A percentile compares a stretch with the other conserved stretches of the same genome.
phyloP scores from a whole-genome alignment of 2,329 filamentous ascomycete genomes.

The Neofusicoccum sp. region DNA sequence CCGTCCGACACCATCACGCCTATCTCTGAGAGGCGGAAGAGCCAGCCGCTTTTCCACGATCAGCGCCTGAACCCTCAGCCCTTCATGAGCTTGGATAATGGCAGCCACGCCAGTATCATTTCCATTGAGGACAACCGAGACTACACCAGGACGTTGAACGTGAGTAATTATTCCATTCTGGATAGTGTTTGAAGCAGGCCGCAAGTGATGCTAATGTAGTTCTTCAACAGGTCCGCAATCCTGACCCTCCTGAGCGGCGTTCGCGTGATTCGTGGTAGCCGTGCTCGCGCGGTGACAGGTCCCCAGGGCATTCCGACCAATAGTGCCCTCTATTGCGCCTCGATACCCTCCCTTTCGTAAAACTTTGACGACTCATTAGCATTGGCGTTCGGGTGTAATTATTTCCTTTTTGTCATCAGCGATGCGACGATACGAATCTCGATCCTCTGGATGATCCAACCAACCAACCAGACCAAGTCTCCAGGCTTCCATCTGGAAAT shows the following conservation, averaged over 20 bases:
- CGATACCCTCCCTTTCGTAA: slow-evolving; percentile 14
- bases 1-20: slow-evolving; percentile 35
- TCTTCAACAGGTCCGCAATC: slow-evolving; percentile 31
- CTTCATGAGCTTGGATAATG: slow-evolving; percentile 47
- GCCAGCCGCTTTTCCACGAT: slow-evolving; percentile 47
- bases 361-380: slow-evolving; percentile 19
- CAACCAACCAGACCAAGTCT: not conserved
- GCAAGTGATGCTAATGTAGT: slow-evolving; percentile 19
- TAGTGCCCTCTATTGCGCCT: slow-evolving; percentile 4
- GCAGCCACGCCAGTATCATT: slow-evolving; percentile 45
- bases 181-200: not conserved
- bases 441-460: slow-evolving; percentile 1
- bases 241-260: slow-evolving; percentile 25
- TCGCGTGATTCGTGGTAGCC: slow-evolving; percentile 14
- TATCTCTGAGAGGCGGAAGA: slow-evolving; percentile 37
- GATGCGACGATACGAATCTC: slow-evolving; percentile 9
- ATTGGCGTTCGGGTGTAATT: slow-evolving; percentile 17
- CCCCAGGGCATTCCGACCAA: not conserved
- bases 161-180: slow-evolving; percentile 25
- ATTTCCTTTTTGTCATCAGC: not conserved
- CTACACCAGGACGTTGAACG: slow-evolving; percentile 48
- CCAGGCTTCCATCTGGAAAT: not conserved
- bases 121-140: slow-evolving; percentile 49
- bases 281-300: not conserved
- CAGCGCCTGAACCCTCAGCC: slow-evolving; percentile 50